phyloP scores from a whole-genome alignment of 495 filamentous ascomycete species.

The Endocarpon pusillum region DNA sequence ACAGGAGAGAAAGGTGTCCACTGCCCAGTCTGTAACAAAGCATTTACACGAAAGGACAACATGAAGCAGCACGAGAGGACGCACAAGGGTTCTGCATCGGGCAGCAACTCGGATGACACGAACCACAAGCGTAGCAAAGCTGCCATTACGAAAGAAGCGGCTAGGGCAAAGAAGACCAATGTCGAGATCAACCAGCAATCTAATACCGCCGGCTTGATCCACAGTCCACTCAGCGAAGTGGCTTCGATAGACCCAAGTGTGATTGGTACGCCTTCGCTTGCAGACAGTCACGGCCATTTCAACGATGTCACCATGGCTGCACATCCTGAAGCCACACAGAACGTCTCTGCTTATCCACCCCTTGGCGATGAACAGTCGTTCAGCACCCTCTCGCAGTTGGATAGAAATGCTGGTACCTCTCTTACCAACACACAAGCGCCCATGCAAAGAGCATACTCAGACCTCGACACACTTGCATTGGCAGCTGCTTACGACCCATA shows the following conservation, averaged over 20 bases:
- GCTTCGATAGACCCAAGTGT: background rate
- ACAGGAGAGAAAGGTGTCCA: constrained; percentile 86
- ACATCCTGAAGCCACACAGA: background rate
- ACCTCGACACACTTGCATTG: constrained; percentile 1
- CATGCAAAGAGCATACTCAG: background rate
- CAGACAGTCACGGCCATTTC: no score
- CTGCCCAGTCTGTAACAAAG: constrained; percentile 81
- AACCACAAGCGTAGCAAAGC: background rate
- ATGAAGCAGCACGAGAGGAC: constrained; percentile 97
- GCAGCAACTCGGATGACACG: background rate
- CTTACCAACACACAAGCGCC: no score
- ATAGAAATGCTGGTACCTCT: no score
- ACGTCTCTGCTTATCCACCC: background rate
- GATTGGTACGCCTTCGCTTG: background rate
- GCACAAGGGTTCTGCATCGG: constrained; percentile 30
- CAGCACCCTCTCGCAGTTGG: background rate
- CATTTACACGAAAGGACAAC: constrained; percentile 92
- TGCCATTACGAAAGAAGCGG: background rate
- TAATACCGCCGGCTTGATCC: no score
- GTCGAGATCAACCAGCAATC: background rate
- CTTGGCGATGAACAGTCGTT: background rate
- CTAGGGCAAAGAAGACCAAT: background rate
- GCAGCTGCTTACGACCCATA: background rate
- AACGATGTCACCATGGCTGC: background rate
- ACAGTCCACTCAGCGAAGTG: constrained; percentile 1